phyloP scores from a whole-genome alignment of 2,329 filamentous ascomycete genomes.

The Paracoccidioides brasiliensis region DNA sequence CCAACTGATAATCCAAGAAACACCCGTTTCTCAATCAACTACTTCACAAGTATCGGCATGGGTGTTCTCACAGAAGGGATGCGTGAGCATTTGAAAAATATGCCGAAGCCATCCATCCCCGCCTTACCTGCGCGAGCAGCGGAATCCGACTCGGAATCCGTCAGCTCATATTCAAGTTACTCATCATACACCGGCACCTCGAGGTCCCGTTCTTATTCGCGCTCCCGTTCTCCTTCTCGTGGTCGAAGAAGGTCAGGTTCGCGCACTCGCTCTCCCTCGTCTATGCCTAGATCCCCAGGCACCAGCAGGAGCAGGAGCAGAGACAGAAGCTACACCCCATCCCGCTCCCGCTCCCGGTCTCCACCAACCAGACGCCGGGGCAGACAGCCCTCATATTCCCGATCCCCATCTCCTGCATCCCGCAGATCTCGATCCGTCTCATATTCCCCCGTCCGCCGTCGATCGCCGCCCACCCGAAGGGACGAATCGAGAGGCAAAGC shows the following conservation, averaged over 20 bases:
- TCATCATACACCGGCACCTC: conserved; percentile 48
- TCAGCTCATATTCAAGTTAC: conserved; percentile 58
- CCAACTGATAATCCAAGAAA: conserved; percentile 79
- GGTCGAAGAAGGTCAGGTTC: conserved; percentile 13
- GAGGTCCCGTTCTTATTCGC: conserved; percentile 31
- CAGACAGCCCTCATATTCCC: conserved; percentile 22
- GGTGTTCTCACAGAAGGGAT: conserved; percentile 88
- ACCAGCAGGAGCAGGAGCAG: conserved; percentile 18
- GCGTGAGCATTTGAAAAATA: conserved; percentile 78
- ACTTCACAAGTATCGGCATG: conserved; percentile 97
- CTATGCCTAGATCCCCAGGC: conserved; percentile 15
- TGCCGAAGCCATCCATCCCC: conserved; percentile 70
- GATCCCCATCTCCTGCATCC: conserved; percentile 18
- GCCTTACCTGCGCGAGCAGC: conserved; percentile 44
- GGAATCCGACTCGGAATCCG: conserved; percentile 54
- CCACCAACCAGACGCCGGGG: conserved; percentile 17
- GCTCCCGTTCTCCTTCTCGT: conserved; percentile 33
- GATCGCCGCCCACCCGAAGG: conserved; percentile 7
- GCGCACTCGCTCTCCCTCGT: conserved; percentile 25
- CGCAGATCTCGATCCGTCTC: conserved; percentile 16
- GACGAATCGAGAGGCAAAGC: conserved; percentile 13
- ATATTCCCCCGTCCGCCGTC: conserved; percentile 17
- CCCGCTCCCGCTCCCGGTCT: conserved; percentile 23
- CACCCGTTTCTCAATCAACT: conserved; percentile 95
- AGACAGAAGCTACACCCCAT: conserved; percentile 23